Evolutionary conservation across 1,284 basidiomycete species (phyloP), one percentile per base, ranked within the genome.

Genomic region (Ceraceosorus guamensis): DNA sequence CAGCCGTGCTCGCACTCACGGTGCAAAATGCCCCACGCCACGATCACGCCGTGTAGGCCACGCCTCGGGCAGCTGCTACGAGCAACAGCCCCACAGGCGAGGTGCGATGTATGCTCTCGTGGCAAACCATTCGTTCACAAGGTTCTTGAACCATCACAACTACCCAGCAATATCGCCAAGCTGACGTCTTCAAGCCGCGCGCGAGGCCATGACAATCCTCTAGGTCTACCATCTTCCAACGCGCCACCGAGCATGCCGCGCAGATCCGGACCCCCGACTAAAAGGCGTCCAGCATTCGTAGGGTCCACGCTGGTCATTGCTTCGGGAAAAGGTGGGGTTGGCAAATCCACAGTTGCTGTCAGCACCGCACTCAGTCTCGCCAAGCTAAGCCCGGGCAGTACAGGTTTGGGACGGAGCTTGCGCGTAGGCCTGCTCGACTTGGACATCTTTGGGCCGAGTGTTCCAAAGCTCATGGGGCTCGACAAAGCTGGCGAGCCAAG

Each of bases 301-400:
- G 79, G 80, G 60, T 75, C 78, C 50, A 84, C 95, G 32, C 76
- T 98, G 6, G 87, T 85, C 4, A 91, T 98, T 0, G 88, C 91
- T 0, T 91, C 88, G 66, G 93, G 91, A 13, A 97, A 97, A 74
- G 95, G 93, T 4, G 93, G 93, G 1, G 93, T 97, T 1, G 93
- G 93, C 6, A 98, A 98, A 79, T 92, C 89, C 65, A 97, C 92
- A 0, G 81, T 97, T 37, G 88, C 92, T 50, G 87, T 57, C 0
- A 14, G 18, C 3, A 30, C 37, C 35, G 55, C n/a, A 6, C 82
- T 95, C 6, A 91, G 91, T 0, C 83, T 87, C 50, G 82, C 86
- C 0, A 82, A 90, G 37, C 11, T 65, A 73, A 2, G 61, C 78
- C 1, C 59, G 78, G 33, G 4, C 14, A 46, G n/a, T 32, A 7